phyloP scores from a whole-genome alignment of 352 stramenopile species.

The Phytophthora chlamydospora region DNA sequence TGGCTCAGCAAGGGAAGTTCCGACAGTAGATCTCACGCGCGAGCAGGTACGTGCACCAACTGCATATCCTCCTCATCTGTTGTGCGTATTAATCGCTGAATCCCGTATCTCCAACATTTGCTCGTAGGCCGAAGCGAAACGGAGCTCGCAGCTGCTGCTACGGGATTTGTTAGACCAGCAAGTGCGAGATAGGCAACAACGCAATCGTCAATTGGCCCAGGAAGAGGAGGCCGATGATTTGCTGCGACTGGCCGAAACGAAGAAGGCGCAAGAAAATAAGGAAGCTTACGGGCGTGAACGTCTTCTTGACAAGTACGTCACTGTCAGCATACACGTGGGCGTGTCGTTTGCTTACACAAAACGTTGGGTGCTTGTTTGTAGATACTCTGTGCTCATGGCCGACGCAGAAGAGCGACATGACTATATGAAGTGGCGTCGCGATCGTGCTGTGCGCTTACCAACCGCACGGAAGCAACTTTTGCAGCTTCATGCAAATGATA shows the following conservation, averaged over 20 bases:
- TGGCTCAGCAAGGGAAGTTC: conserved; percentile 4
- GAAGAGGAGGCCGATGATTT: conserved; percentile 11
- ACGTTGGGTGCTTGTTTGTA: conserved; percentile 19
- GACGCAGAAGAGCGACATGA: conserved; percentile 46
- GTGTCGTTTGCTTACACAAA: neutral
- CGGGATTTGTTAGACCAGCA: conserved; percentile 33
- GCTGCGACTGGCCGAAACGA: conserved; percentile 10
- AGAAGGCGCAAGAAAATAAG: conserved; percentile 9
- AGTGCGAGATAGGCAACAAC: conserved; percentile 31
- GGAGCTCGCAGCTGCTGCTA: conserved; percentile 29
- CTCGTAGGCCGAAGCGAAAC: conserved; percentile 25
- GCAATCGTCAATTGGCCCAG: conserved; percentile 10
- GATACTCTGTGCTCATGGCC: conserved; percentile 43
- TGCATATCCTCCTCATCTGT: neutral
- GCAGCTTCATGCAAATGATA: conserved; percentile 36
- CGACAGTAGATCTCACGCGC: conserved; percentile 1
- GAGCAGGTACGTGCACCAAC: conserved; percentile 21
- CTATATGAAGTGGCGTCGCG: conserved; percentile 65
- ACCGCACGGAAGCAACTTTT: conserved; percentile 39
- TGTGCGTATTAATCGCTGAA: neutral
- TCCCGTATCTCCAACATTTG: conserved; percentile 5
- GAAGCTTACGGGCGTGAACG: conserved; percentile 17
- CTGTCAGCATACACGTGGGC: neutral
- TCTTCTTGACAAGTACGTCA: conserved; percentile 33
- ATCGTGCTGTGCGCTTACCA: conserved; percentile 53